Evolutionary conservation across 139 green algal genomes (phyloP), one percentile per base, ranked within the genome.

Genomic region (Coelastrella sp.): DNA sequence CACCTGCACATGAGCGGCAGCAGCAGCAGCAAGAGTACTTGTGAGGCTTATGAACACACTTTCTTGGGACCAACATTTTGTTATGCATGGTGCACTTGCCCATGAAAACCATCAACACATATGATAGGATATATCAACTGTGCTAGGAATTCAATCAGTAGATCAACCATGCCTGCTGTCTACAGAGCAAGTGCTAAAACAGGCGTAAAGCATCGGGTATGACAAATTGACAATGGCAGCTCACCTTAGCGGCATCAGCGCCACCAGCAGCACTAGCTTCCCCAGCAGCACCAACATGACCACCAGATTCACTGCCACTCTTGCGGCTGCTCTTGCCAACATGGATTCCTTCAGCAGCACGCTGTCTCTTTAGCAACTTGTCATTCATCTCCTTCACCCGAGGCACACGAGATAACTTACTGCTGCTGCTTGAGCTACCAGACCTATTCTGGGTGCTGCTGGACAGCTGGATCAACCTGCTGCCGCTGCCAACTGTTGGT

Each of bases 191-290:
- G n/a, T n/a, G n/a, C n/a, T n/a, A n/a, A n/a, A n/a, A n/a, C n/a
- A n/a, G n/a, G n/a, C n/a, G n/a, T n/a, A n/a, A n/a, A n/a, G n/a
- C n/a, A n/a, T n/a, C n/a, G n/a, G n/a, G n/a, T 57, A 23, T 23
- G 15, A 13, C 45, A 63, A 63, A 30, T 8, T n/a, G 5, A 8
- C 27, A 7, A 32, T 23, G 15, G 5, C 25, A 5, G 23, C 69
- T 62, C 34, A 79, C 71, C 71, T 79, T 41, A 41, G 71, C 43
- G 41, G 71, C 34, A 23, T 79, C 71, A 50, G 30, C 72, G 66
- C 66, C 72, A 4, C 30, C 72, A 48, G 38, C 30, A 34, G 23
- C 75, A 27, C 3, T 27, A 5, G 23, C 75, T 45, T 27, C 37
- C 30, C 34, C 75, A 71, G 53, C 75, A 37, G 35, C 71, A 60